phyloP scores from a whole-genome alignment of 2,329 filamentous ascomycete species.

The Colletotrichum magnum region DNA sequence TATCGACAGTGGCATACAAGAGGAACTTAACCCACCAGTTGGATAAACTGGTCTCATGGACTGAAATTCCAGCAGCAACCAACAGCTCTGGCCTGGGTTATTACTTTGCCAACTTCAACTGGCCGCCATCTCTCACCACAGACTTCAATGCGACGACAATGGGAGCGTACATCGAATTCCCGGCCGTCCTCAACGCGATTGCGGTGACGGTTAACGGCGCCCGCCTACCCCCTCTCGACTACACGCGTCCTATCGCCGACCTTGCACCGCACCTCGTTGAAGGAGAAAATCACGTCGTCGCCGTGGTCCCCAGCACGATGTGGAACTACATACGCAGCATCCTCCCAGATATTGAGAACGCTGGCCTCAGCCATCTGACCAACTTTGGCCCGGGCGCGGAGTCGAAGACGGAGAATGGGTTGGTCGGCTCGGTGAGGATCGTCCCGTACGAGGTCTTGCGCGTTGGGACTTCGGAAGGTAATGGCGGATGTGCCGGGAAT shows the following conservation, averaged over 20 bases:
- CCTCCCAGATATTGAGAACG: neutral
- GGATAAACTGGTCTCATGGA: constrained; percentile 14
- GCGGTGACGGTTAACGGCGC: constrained; percentile 12
- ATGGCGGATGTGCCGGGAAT: neutral
- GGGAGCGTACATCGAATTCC: constrained; percentile 27
- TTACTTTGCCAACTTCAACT: constrained; percentile 28
- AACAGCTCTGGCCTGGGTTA: constrained; percentile 34
- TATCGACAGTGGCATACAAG: constrained; percentile 12
- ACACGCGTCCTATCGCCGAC: neutral
- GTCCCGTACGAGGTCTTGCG: constrained; percentile 12
- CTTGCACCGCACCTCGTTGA: constrained; percentile 16
- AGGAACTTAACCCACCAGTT: constrained; percentile 30
- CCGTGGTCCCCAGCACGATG: constrained; percentile 27
- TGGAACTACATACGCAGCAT: constrained; percentile 32
- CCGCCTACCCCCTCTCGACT: neutral
- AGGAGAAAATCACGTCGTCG: constrained; percentile 24
- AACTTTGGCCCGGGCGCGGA: neutral
- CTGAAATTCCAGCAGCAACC: constrained; percentile 10
- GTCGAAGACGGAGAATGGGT: constrained; percentile 24
- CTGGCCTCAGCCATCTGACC: neutral
- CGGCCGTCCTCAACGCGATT: constrained; percentile 18
- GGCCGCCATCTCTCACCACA: neutral
- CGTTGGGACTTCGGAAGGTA: neutral
- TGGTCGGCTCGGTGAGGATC: constrained; percentile 23
- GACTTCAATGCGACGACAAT: neutral